Evolutionary conservation across 129 eudicot genomes (phyloP).

Genomic region (Gnaphalium uliginosum): DNA sequence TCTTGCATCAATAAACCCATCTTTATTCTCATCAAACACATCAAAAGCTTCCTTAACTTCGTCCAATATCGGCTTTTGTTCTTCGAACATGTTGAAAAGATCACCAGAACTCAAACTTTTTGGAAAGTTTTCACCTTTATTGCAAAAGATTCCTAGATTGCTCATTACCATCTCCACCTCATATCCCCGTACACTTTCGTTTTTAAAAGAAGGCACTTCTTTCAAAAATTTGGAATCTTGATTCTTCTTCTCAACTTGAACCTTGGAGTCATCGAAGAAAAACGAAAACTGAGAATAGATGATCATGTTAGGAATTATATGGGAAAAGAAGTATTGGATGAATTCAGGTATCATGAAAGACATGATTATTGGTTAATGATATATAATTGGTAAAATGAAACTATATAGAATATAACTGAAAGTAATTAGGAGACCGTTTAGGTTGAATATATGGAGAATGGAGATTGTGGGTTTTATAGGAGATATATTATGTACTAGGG

Average conservation of each 20-base stretch:
- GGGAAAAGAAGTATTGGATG: constrained; percentile 34
- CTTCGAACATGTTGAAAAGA: constrained; percentile 56
- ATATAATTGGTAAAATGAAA: too few species aligned
- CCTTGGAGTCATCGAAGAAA: constrained; percentile 24
- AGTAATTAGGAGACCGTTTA: background rate
- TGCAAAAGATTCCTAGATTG: constrained; percentile 37
- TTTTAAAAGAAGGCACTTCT: constrained; percentile 26
- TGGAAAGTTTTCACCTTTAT: constrained; percentile 30
- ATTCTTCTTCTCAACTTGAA: constrained; percentile 22
- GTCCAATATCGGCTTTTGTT: constrained; percentile 47
- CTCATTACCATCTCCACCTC: constrained; percentile 48
- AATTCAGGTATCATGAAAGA: constrained; percentile 34
- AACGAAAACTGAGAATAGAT: constrained; percentile 23
- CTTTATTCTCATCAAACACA: constrained; percentile 76
- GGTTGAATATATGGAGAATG: constrained; percentile 16
- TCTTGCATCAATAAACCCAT: constrained; percentile 79
- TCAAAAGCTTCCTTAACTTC: constrained; percentile 76
- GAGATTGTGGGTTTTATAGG: constrained; percentile 22
- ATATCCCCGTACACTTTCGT: constrained; percentile 16
- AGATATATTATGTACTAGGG: background rate
- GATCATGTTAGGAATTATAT: constrained; percentile 27
- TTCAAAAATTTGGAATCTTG: constrained; percentile 22
- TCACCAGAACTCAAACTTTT: constrained; percentile 42
- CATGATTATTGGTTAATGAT: constrained; percentile 16
- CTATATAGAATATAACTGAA: constrained; percentile 8